These are phyloP conservation scores for Raffaelea ambrosiae DNA, from an alignment of 2,329 filamentous ascomycete species.

Conservation along the genomic window DNA sequence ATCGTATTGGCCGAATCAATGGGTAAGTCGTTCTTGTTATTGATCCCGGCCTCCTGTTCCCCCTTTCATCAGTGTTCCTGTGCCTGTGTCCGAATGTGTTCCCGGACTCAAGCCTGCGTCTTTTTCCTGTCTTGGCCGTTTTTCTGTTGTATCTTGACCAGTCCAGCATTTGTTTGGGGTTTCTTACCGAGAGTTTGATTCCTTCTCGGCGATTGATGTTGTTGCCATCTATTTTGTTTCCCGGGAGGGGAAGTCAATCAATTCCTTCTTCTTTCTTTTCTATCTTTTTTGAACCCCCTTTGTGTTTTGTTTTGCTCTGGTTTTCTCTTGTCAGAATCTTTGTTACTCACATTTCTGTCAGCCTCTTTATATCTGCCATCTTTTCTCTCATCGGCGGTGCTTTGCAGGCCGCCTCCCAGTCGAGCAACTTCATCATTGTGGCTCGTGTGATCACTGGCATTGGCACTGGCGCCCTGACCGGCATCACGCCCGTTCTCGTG, in stretches of 20 bases:
- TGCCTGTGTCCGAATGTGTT: no score
- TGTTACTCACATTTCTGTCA: conserved; percentile 16
- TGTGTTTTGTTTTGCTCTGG: neutral
- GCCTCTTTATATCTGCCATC: conserved; percentile 35
- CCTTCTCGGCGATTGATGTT: no score
- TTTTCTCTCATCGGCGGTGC: conserved; percentile 41
- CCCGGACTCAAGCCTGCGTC: no score
- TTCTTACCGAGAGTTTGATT: no score
- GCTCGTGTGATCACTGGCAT: conserved; percentile 42
- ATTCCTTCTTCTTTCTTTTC: no score
- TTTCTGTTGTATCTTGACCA: neutral
- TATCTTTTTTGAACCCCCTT: neutral
- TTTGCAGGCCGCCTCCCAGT: conserved; percentile 35
- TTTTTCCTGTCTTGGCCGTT: neutral
- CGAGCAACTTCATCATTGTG: conserved; percentile 37
- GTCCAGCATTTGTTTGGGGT: no score
- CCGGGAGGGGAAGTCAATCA: no score
- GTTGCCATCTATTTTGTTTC: no score
- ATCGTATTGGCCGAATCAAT: conserved; percentile 42
- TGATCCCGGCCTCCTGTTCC: no score
- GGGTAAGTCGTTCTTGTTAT: neutral
- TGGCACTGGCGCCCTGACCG: conserved; percentile 42
- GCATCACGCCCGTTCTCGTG: conserved; percentile 39
- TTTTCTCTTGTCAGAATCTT: no score
- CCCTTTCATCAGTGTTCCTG: no score